A percentile compares a stretch with the other conserved stretches of the same genome.
Evolutionary conservation across 2,329 filamentous ascomycete species (phyloP).

Genomic region (Microsporum ferrugineum): DNA sequence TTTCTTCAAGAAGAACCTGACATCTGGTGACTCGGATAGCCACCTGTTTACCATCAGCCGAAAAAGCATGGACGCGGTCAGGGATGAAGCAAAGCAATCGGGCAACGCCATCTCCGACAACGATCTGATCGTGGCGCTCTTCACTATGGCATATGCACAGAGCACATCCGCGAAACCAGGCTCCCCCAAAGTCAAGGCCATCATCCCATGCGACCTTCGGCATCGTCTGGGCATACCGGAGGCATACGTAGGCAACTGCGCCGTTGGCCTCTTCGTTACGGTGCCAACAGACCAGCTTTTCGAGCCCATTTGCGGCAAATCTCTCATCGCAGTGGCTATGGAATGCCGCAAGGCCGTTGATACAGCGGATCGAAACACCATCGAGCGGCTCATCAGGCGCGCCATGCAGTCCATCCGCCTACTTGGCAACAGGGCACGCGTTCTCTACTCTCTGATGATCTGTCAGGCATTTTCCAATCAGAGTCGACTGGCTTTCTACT

Average conservation of each 20-base stretch:
- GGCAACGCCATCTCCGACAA: not conserved
- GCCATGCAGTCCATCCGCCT: not conserved
- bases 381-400: constrained; percentile 1
- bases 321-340: not conserved
- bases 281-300: not conserved
- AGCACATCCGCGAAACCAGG: not conserved
- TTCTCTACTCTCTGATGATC: constrained; percentile 4
- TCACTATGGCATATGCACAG: constrained; percentile 3
- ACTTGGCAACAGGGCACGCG: not conserved
- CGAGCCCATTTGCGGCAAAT: not conserved
- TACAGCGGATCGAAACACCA: not conserved
- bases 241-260: not conserved
- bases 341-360: not conserved
- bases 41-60: not conserved
- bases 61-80: not conserved
- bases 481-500: not conserved
- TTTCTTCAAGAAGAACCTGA: not conserved
- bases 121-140: constrained; percentile 2
- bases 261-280: not conserved
- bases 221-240: constrained; percentile 3
- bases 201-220: constrained; percentile 5
- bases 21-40: not conserved
- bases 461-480: constrained; percentile 4
- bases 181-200: not conserved
- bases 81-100: not conserved